Conservation (phyloP, 371 early-diverging fungal species). For the Rhizopus sp. region DNA sequence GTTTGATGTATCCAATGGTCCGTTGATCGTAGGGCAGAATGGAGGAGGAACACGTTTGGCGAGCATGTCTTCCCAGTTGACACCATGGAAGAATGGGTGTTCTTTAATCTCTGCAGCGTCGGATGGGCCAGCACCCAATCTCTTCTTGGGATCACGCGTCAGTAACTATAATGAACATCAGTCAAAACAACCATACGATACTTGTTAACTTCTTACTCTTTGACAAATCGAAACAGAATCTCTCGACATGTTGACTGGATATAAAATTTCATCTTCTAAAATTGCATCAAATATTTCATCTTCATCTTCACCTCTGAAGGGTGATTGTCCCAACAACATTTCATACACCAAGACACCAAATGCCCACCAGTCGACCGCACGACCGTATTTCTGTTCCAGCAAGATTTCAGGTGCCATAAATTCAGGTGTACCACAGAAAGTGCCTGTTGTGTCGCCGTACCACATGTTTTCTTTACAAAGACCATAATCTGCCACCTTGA, state of each 20-base stretch:
- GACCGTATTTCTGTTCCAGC: constrained; percentile 79
- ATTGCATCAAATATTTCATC: constrained; percentile 97
- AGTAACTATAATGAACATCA: constrained; percentile 59
- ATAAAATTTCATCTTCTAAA: constrained; percentile 90
- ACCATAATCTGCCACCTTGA: constrained; percentile 99
- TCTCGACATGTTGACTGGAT: constrained; percentile 89
- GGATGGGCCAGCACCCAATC: constrained; percentile 81
- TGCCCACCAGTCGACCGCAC: constrained; percentile 94
- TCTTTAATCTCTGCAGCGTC: constrained; percentile 93
- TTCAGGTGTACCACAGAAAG: constrained; percentile 93
- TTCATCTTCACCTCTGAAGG: constrained; percentile 95
- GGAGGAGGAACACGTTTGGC: constrained; percentile 84
- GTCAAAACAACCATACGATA: neutral
- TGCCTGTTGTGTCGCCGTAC: constrained; percentile 66
- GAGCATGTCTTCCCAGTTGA: constrained; percentile 93
- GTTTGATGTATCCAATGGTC: constrained; percentile 89
- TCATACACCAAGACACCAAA: constrained; percentile 93
- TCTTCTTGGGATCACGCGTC: constrained; percentile 83
- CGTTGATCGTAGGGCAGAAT: constrained; percentile 85
- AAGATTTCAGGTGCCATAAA: constrained; percentile 83
- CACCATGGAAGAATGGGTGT: constrained; percentile 93
- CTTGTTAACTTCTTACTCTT: constrained; percentile 49
- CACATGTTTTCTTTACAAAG: constrained; percentile 59
- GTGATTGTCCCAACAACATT: constrained; percentile 93
- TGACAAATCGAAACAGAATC: constrained; percentile 91